Evolutionary conservation across 257 asterid species (phyloP).

Genomic region (Avicennia marina): DNA sequence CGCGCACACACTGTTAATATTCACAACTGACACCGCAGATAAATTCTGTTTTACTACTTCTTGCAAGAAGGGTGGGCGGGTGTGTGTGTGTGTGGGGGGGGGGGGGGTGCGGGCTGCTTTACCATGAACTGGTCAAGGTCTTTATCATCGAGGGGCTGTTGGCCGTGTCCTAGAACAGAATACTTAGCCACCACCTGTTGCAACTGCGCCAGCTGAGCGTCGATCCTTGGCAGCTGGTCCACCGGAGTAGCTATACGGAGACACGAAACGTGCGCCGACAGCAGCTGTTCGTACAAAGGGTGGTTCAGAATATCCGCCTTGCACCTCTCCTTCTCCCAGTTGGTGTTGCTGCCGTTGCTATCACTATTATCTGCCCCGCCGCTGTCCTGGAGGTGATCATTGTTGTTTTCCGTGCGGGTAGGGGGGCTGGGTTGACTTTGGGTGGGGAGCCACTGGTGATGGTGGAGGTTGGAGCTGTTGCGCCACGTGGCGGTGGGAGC

Average conservation of each 20-base stretch:
- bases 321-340: constrained; percentile 84
- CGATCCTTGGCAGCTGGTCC: constrained; percentile 95
- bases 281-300: constrained; percentile 78
- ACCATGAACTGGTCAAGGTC: constrained; percentile 99
- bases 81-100: too few species aligned
- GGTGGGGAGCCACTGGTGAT: constrained; percentile 47
- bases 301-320: constrained; percentile 80
- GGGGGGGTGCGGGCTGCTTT: too few species aligned
- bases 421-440: constrained; percentile 39
- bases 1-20: too few species aligned
- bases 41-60: too few species aligned
- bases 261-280: constrained; percentile 91
- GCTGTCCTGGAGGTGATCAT: constrained; percentile 33
- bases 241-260: constrained; percentile 96
- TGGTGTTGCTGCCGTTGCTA: constrained; percentile 24
- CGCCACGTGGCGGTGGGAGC: constrained; percentile 33
- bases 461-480: constrained; percentile 15
- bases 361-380: constrained; percentile 18
- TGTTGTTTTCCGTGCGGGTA: constrained; percentile 24
- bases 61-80: too few species aligned
- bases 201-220: constrained; percentile 91
- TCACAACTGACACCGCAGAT: too few species aligned
- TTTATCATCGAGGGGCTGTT: constrained; percentile 58
- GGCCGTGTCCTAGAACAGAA: constrained; percentile 62
- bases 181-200: constrained; percentile 87